Conservation (phyloP, 768 basidiomycete species). For the Trametes gibbosa region DNA sequence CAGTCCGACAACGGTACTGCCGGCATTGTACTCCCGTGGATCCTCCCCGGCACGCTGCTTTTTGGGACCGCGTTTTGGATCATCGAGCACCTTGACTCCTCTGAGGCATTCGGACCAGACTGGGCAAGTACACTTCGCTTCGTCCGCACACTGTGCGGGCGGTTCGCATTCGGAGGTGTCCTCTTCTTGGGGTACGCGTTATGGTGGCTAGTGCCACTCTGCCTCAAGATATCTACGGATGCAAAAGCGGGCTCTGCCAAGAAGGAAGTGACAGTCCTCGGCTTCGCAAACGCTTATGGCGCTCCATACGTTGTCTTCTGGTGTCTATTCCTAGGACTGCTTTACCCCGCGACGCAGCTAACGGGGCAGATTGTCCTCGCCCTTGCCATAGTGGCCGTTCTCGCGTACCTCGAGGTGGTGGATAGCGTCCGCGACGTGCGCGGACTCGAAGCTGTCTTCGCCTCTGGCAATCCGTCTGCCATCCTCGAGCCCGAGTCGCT, state of each 20-base stretch:
- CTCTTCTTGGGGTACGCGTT: conserved; percentile 52
- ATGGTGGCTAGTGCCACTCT: conserved; percentile 76
- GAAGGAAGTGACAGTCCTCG: conserved; percentile 60
- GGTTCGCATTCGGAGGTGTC: conserved; percentile 50
- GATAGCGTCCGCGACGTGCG: conserved; percentile 78
- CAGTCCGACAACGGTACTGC: conserved; percentile 76
- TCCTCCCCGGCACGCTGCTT: conserved; percentile 57
- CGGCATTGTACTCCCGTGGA: conserved; percentile 53
- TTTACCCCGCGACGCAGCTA: conserved; percentile 70
- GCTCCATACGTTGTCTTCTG: conserved; percentile 86
- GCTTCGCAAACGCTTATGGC: conserved; percentile 89
- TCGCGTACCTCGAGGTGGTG: conserved; percentile 77
- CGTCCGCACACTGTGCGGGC: conserved; percentile 59
- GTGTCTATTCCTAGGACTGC: conserved; percentile 57
- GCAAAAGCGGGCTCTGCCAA: conserved; percentile 19
- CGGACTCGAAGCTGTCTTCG: conserved; percentile 50
- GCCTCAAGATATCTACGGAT: conserved; percentile 57
- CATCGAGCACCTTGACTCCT: conserved; percentile 74
- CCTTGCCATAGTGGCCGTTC: conserved; percentile 57
- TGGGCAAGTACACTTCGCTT: conserved; percentile 46
- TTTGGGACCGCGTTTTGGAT: conserved; percentile 71
- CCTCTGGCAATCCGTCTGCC: conserved; percentile 44
- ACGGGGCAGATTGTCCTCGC: conserved; percentile 80
- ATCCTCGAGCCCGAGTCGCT: conserved; percentile 36
- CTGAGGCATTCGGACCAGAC: conserved; percentile 40